These are phyloP conservation scores for Penicillium odoratum DNA, from an alignment of 495 filamentous ascomycete species.

Conservation along the genomic window DNA sequence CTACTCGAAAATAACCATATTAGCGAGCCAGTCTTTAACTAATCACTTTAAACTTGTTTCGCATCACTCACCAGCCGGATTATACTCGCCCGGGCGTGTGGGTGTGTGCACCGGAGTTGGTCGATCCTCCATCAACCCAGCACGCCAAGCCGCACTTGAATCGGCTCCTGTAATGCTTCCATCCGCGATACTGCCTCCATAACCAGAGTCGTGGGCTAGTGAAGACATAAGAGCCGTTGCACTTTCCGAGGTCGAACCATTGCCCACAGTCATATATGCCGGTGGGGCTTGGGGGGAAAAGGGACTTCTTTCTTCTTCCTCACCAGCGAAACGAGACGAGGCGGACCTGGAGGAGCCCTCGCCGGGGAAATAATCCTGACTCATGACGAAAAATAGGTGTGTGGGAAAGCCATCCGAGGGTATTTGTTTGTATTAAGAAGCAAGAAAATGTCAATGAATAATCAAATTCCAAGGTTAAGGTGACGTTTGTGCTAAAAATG, in stretches of 20 bases:
- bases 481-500: constrained; percentile 23
- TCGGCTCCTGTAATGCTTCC: constrained; percentile 51
- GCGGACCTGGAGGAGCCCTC: constrained; percentile 44
- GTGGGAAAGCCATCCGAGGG: constrained; percentile 19
- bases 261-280: constrained; percentile 84
- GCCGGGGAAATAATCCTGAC: constrained; percentile 64
- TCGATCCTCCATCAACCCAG: constrained; percentile 65
- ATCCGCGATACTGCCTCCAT: constrained; percentile 71
- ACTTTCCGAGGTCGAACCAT: constrained; percentile 74
- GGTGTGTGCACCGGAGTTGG: constrained; percentile 61
- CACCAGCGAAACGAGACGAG: constrained; percentile 36
- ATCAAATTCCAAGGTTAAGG: constrained; percentile 21
- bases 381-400: constrained; percentile 55
- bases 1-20: constrained; percentile 19
- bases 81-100: constrained; percentile 48
- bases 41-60: neutral
- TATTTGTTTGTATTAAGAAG: constrained; percentile 18
- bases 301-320: constrained; percentile 33
- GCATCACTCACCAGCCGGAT: constrained; percentile 39
- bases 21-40: neutral
- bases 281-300: constrained; percentile 47
- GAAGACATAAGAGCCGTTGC: constrained; percentile 66
- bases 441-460: constrained; percentile 5
- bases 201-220: constrained; percentile 85
- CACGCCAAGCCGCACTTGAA: constrained; percentile 49